Base-by-base conservation (phyloP, 2,329 filamentous ascomycete species). In the Herpotrichia juniperi region DNA sequence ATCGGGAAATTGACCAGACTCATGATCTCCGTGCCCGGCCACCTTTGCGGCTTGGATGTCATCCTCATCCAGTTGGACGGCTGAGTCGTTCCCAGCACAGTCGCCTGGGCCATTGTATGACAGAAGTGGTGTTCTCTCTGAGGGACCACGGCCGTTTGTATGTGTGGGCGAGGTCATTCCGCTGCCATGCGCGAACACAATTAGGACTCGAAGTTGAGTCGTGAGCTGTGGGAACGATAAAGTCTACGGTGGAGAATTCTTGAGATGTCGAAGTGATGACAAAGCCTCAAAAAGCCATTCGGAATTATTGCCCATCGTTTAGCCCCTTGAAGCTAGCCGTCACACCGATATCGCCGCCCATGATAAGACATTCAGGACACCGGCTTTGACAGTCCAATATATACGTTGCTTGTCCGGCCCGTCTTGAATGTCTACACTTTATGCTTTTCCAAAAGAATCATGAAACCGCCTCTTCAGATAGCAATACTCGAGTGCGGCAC, bases 401-500 rank as follows among this genome's bases (percentile, higher is more conserved):
- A 40, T 24, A 7, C 6, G 11, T 25, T 19, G 17, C 37, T 40
- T 10, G 24, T 22, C 22, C 9, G 26, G 3, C 17, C 14, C 19
- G n/a, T n/a, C 16, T 12, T 22, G 12, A 19, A 30, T 21, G 17
- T 17, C n/a, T 4, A 16, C 42, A 7, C 31, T n/a, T 30, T 11
- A 44, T 28, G 30, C 25, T 11, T 42, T 42, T 25, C 22, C 46
- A 21, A 11, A 28, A 44, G 34, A 51, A 51, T 22, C 16, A 74
- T 75, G 71, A 73, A 70, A 55, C 66, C 69, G 5, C 69, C 73
- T 25, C 77, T 93, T 61, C 88, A 90, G 50, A 88, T 97, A 74
- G 92, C 93, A 42, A 83, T 97, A 62, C 86, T 97, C 61, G 91
- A 96, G 80, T 88, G 90, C 78, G 93, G 96, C 75, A 89, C 84